Evolutionary conservation across 2,329 filamentous ascomycete genomes (phyloP).

Genomic region (Nigrospora osmanthi): DNA sequence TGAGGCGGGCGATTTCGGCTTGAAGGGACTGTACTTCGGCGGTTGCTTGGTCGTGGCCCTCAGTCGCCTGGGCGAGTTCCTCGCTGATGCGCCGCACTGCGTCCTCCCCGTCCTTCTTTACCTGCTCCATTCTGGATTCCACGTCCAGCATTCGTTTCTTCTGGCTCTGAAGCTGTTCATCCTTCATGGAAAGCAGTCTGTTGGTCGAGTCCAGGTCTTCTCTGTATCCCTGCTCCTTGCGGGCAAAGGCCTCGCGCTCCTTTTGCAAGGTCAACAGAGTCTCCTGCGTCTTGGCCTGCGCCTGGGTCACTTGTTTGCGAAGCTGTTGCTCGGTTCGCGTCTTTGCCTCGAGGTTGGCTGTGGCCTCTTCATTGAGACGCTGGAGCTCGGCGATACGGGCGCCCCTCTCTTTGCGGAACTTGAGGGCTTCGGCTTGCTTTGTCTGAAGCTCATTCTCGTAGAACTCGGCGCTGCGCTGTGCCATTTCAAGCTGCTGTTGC

Average conservation of each 20-base stretch:
- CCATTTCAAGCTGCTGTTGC: slow-evolving; percentile 81
- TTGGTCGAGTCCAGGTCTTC: slow-evolving; percentile 77
- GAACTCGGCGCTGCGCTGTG: slow-evolving; percentile 89
- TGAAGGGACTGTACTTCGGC: slow-evolving; percentile 43
- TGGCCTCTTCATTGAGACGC: slow-evolving; percentile 78
- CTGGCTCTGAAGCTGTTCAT: slow-evolving; percentile 67
- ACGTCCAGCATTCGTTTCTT: slow-evolving; percentile 64
- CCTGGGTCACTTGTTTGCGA: slow-evolving; percentile 71
- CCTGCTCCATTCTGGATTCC: slow-evolving; percentile 52
- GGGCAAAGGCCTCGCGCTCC: slow-evolving; percentile 73
- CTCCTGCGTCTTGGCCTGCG: slow-evolving; percentile 82
- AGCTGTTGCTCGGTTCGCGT: slow-evolving; percentile 74
- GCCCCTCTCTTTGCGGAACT: slow-evolving; percentile 91
- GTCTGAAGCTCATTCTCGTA: slow-evolving; percentile 86
- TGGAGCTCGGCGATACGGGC: slow-evolving; percentile 83
- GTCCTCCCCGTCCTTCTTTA: slow-evolving; percentile 60
- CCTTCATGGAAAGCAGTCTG: slow-evolving; percentile 74
- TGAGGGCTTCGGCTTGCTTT: slow-evolving; percentile 78
- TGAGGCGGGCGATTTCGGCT: slow-evolving; percentile 44
- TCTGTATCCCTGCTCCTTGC: slow-evolving; percentile 78
- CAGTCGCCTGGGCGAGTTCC: slow-evolving; percentile 47
- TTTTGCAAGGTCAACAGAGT: slow-evolving; percentile 74
- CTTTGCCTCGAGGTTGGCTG: slow-evolving; percentile 66
- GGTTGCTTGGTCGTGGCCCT: slow-evolving; percentile 37
- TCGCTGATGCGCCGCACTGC: slow-evolving; percentile 46